phyloP scores from a whole-genome alignment of 2,329 filamentous ascomycete genomes.

The Polychaeton citri region DNA sequence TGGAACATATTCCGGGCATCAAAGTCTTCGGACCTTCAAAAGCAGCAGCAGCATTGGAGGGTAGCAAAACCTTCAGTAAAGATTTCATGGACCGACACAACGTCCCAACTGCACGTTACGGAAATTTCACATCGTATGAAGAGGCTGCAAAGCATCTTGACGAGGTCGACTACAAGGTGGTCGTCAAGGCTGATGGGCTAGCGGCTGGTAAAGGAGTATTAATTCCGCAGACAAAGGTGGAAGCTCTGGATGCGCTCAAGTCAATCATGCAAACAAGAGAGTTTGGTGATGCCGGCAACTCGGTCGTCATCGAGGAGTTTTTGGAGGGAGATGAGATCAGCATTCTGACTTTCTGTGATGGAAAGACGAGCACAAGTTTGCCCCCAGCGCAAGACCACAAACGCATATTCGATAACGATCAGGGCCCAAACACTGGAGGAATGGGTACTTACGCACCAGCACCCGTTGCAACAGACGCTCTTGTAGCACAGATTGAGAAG shows the following conservation, averaged over 20 bases:
- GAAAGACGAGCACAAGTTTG: constrained; percentile 67
- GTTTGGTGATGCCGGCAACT: constrained; percentile 74
- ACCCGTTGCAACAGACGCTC: constrained; percentile 34
- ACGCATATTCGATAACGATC: constrained; percentile 78
- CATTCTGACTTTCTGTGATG: constrained; percentile 84
- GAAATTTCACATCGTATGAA: constrained; percentile 51
- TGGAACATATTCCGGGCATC: constrained; percentile 38
- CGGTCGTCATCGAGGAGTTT: constrained; percentile 93
- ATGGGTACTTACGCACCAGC: constrained; percentile 95
- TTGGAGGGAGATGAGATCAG: constrained; percentile 84
- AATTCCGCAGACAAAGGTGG: constrained; percentile 66
- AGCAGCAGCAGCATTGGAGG: constrained; percentile 79
- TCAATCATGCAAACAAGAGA: constrained; percentile 83
- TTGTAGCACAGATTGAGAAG: constrained; percentile 65
- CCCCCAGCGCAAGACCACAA: constrained; percentile 96
- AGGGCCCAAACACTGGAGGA: constrained; percentile 85
- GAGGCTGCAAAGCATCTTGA: constrained; percentile 52
- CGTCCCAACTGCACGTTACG: constrained; percentile 83
- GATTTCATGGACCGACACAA: constrained; percentile 89
- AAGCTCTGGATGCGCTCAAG: constrained; percentile 68
- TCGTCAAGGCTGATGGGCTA: constrained; percentile 87
- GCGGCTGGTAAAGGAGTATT: constrained; percentile 95
- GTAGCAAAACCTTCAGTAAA: constrained; percentile 93
- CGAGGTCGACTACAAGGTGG: constrained; percentile 55
- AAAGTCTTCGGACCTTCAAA: constrained; percentile 75